These are phyloP conservation scores for Sporothrix variecibatus DNA, from an alignment of 2,329 filamentous ascomycete species.

Conservation along the genomic window DNA sequence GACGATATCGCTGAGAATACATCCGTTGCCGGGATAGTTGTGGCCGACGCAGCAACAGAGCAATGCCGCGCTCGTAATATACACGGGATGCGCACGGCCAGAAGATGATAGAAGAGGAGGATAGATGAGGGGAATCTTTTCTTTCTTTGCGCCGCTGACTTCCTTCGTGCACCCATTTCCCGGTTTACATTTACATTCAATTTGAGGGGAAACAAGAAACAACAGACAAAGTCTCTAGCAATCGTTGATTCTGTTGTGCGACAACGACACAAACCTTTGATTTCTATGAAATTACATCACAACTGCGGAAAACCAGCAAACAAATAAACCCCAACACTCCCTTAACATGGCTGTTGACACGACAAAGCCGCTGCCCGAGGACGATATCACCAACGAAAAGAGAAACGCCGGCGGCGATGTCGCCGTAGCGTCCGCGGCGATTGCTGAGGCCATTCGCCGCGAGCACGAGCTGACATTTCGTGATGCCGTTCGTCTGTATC, in stretches of 20 bases:
- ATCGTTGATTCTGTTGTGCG: neutral
- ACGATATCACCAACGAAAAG: neutral
- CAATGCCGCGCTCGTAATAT: neutral
- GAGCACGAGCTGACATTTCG: conserved; percentile 5
- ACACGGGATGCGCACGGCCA: neutral
- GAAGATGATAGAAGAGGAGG: neutral
- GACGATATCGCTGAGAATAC: neutral
- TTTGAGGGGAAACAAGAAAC: neutral
- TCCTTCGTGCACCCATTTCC: neutral
- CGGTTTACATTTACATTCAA: neutral
- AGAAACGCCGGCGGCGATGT: neutral
- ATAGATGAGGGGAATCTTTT: neutral
- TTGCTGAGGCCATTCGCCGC: conserved; percentile 5
- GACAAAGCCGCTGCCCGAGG: neutral
- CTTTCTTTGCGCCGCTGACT: neutral
- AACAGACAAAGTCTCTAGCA: neutral
- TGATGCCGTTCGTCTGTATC: conserved; percentile 18
- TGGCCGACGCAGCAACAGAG: neutral
- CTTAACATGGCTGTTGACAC: neutral
- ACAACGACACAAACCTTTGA: neutral
- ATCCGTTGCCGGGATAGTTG: neutral
- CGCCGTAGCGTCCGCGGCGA: neutral
- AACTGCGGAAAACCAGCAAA: neutral
- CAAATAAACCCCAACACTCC: neutral
- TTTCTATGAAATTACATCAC: neutral